Base-by-base conservation (phyloP, 306 rosid species). In the Delonix regia region DNA sequence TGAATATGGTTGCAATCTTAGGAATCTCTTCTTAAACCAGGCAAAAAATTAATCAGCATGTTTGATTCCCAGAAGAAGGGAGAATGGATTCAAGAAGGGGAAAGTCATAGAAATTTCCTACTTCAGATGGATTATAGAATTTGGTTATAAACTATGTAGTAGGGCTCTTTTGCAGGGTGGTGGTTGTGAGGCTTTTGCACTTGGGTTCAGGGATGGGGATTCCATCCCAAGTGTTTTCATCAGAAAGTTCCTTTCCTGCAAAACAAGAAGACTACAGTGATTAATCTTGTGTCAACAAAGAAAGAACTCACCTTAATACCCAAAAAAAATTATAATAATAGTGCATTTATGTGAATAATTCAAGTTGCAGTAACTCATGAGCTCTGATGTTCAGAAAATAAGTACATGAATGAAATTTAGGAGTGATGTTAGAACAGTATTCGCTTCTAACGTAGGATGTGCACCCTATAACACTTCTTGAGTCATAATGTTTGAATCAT, bases 111-210 rank as follows among this genome's bases (percentile, higher is more conserved):
- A 75, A 73, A 74, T 75, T 78, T 44, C 44, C 30, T 66, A 53
- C 68, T 73, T 78, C 78, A 81, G 88, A 82, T 74, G 77, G 72
- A 79, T 71, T 78, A 84, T 75, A 79, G 69, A 69, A 69, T 81
- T 57, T 53, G 77, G 73, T 81, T 87, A 92, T 87, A 89, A 89
- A 77, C 97, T 92, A 6, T 90, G 94, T 70, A 96, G 91, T 69
- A 96, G 96, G 79, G 96, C 90, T 89, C 99, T 87, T 91, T 93
- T 96, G 97, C 99, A 96, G 73, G 87, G 73, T 27, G 99, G 99
- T 18, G 97, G 93, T 70, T 89, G 97, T 62, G 91, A 89, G 73
- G 84, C 80, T 67, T 90, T 89, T 70, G 82, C 79, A 62, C 77
- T 75, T 73, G 84, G 89, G 65, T 83, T 80, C 38, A 84, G 87